phyloP scores from a whole-genome alignment of 2,329 filamentous ascomycete genomes.

The Sporothrix pallida region DNA sequence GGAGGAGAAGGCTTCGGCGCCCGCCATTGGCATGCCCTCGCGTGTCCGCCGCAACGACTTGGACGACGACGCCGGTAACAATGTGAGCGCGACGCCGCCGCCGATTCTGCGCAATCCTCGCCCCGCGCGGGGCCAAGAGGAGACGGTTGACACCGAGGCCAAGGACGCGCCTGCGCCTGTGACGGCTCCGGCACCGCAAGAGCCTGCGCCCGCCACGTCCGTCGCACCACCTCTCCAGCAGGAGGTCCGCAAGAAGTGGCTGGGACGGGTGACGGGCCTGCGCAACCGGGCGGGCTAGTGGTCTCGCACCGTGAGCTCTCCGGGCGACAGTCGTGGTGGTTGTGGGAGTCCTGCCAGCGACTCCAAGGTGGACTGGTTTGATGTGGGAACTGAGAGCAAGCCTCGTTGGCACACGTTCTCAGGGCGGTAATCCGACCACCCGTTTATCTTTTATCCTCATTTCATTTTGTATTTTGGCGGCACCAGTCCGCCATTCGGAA shows the following conservation, averaged over 20 bases:
- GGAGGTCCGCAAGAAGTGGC: constrained; percentile 42
- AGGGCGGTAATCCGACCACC: neutral
- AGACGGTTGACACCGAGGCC: neutral
- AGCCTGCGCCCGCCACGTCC: neutral
- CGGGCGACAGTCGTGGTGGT: no score
- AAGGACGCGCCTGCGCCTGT: neutral
- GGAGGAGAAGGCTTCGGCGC: constrained; percentile 36
- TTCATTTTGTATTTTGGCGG: neutral
- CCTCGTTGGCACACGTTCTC: neutral
- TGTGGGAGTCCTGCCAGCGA: no score
- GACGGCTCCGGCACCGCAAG: neutral
- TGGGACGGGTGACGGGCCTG: constrained; percentile 44
- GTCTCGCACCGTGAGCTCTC: constrained; percentile 12
- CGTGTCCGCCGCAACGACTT: constrained; percentile 48
- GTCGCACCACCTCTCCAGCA: neutral
- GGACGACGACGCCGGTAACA: constrained; percentile 45
- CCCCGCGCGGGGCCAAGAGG: constrained; percentile 28
- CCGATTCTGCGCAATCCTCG: constrained; percentile 58
- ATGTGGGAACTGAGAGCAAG: neutral
- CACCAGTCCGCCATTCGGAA: neutral
- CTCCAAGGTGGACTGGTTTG: no score
- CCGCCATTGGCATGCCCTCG: constrained; percentile 49
- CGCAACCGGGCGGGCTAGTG: constrained; percentile 42
- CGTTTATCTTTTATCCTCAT: neutral
- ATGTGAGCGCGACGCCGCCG: constrained; percentile 59